Evolutionary conservation across 805 yeast genomes (phyloP).

Genomic region (Saturnispora dispora): DNA sequence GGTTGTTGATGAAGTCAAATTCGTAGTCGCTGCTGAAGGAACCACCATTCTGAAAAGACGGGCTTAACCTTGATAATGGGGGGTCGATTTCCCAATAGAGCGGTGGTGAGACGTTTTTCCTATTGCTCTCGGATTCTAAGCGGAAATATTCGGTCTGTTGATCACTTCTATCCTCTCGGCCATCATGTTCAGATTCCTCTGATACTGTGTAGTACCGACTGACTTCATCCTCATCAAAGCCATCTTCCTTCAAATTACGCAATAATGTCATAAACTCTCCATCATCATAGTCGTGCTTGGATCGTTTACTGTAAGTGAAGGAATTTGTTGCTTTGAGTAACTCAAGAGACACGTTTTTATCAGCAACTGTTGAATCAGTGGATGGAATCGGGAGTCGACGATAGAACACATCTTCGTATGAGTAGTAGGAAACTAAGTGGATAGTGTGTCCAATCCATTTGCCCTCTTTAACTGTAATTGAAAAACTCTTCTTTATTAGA

Average conservation of each 20-base stretch:
- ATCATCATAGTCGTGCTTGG: neutral
- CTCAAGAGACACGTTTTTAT: neutral
- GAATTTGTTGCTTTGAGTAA: neutral
- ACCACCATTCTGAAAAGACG: neutral
- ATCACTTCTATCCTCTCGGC: neutral
- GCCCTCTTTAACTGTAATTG: conserved; percentile 40
- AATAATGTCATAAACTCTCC: neutral
- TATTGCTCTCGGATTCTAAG: neutral
- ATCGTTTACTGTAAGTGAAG: neutral
- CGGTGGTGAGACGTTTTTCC: neutral
- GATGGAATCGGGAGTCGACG: conserved; percentile 24
- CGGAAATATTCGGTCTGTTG: neutral
- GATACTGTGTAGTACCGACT: neutral
- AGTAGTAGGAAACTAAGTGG: conserved; percentile 74
- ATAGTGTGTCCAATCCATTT: conserved; percentile 34
- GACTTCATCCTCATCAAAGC: neutral
- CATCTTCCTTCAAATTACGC: neutral
- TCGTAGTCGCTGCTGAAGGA: neutral
- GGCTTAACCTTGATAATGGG: neutral
- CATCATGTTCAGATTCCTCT: neutral
- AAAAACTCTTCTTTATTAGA: conserved; percentile 72
- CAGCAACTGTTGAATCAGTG: neutral
- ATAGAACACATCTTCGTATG: conserved; percentile 60
- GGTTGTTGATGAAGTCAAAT: neutral
- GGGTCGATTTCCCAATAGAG: neutral